Base-by-base conservation (phyloP, 164 flowering plant genomes). In the Vitis rupestris region DNA sequence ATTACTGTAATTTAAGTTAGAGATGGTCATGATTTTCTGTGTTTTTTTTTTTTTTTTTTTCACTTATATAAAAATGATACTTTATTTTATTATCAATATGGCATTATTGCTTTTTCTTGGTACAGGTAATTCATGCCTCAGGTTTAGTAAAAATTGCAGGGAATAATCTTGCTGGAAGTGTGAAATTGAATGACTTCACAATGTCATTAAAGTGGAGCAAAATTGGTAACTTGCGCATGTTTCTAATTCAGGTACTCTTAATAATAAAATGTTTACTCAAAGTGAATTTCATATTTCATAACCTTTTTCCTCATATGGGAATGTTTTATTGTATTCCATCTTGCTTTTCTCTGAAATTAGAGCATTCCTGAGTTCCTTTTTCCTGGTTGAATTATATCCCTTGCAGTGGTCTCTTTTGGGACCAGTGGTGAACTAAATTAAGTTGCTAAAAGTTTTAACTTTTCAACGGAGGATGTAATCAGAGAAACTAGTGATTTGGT, bases 141-240 rank as follows among this genome's bases (percentile, higher is more conserved):
- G 88, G 86, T 55, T 81, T 78, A 6, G 85, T 85, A 4, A 82
- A 81, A 66, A 76, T 94, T 12, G 48, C 68, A 17, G 79, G 84
- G 50, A 92, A 89, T 70, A 84, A 83, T 70, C 82, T 94, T 51
- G 86, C 76, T 55, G 98, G 94, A 7, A 80, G 77, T 59, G 79
- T 89, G 64, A 82, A 80, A 71, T 74, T 92, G 72, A 76, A 84
- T 59, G 91, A 85, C 67, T 90, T 94, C 71, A 59, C 88, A 29
- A 79, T 92, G 84, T 75, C 84, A 9, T 70, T 90, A 58, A 86
- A 90, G 74, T 94, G 97, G 98, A 94, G 97, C 83, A 71, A 84
- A 59, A 73, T 92, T 60, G 98, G 98, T 17, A 87, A 82, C 50
- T 81, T 94, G 68, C 92, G 74, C 66, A 74, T 92, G 88, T 74